Base-by-base conservation (phyloP, 108 stramenopile species). In the Cyclostephanos tholiformis region DNA sequence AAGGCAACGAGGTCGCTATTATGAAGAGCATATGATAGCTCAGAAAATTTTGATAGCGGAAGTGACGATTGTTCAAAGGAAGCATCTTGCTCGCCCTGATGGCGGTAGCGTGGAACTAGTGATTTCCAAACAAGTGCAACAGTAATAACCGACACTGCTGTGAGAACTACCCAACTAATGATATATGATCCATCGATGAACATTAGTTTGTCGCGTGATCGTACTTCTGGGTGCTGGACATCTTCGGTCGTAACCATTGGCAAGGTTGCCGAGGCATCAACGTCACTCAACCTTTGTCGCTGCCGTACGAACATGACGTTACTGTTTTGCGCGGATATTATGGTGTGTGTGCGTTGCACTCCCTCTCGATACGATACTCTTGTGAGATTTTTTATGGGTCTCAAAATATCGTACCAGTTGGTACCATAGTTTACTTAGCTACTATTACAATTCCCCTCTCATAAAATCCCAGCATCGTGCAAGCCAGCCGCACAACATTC, bases 1-100 rank as follows among this genome's bases (percentile, higher is more conserved):
- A 91, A 64, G 32, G 69, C 73, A 58, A 89, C 87, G 30, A 91
- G 53, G 39, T 86, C 74, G 46, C 83, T 86, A 59, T 91, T 43
- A 60, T 75, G 19, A 27, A 91, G 74, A 0, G 90, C 86, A 57
- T 77, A 81, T 63, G 77, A 56, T 7, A 91, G 70, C 12, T 87
- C 84, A 10, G 75, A 60, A 65, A 78, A 91, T 52, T 79, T 61
- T 22, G 75, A 48, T 13, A 91, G 81, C 10, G 89, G 89, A 22
- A 72, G 74, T 0, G 51, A 25, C 13, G 53, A 29, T 52, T 52
- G 65, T 30, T 25, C 51, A 16, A 6, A 16, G 32, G 56, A 57
- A 27, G 26, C 26, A 22, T 29, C 2, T 25, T 57, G 20, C 56
- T 57, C 56, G 27, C 27, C 56, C 22, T 14, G 56, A 57, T 26